Evolutionary conservation across 768 basidiomycete genomes (phyloP), one percentile per base, ranked within the genome.

Genomic region (Macrolepiota fuliginosa): DNA sequence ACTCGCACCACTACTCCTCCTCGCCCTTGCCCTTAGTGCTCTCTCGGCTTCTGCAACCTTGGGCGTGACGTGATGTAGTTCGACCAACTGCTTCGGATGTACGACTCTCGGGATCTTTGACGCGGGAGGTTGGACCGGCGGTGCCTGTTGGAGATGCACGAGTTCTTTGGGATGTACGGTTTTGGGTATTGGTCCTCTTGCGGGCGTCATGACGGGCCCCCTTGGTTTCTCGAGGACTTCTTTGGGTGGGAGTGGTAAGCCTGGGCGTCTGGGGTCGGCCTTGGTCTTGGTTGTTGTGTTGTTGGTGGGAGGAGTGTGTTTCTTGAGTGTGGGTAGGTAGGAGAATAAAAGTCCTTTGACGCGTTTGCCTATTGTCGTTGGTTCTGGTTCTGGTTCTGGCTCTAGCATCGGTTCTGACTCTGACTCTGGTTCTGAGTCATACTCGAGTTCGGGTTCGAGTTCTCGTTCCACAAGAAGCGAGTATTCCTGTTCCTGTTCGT

Each of bases 1-100:
- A 66, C 89, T 91, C 54, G 81, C 79, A 13, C 82, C 83, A 66
- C 90, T 90, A 62, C 83, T 85, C 67, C 86, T 76, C 61, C 90
- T 74, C n/a, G 75, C 76, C 50, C 75, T 71, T 24, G 35, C 53
- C 46, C 3, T 51, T n/a, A 32, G 29, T 32, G 24, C 36, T 27
- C 51, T 50, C 17, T 60, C 55, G 11, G 61, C 64, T 22, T 67
- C 55, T 45, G 66, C 64, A 17, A 68, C 68, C 2, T 72, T 70
- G 15, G 77, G 73, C 6, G 77, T 71, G 13, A 80, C 74, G 24
- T 75, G 78, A 54, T 83, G 81, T 39, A 90, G 74, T 53, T 89
- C 79, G 2, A 88, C 83, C 11, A 89, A 67, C 49, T 85, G 75
- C 66, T 75, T 74, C 19, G 77, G 79, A 52, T 75, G 69, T 39